These are phyloP conservation scores for Ogataea henricii DNA, from an alignment of 805 yeast species.

Conservation along the genomic window DNA sequence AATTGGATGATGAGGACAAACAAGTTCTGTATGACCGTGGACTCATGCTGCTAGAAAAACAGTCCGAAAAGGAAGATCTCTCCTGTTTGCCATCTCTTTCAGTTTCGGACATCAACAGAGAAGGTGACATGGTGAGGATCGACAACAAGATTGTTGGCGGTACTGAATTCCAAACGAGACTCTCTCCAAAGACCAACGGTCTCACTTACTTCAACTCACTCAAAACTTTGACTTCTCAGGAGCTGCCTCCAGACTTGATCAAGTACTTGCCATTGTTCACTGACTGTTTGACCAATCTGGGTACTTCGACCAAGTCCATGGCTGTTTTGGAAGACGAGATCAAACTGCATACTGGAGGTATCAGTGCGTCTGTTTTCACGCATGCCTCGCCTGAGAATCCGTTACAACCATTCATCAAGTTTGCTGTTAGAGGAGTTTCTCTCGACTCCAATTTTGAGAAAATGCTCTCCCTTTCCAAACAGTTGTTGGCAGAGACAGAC, in stretches of 20 bases:
- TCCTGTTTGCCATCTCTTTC: slow-evolving; percentile 79
- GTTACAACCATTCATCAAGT: slow-evolving; percentile 49
- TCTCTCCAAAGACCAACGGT: slow-evolving; percentile 64
- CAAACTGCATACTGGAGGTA: slow-evolving; percentile 81
- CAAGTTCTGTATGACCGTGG: slow-evolving; percentile 63
- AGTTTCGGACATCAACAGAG: slow-evolving; percentile 68
- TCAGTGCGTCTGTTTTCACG: slow-evolving; percentile 61
- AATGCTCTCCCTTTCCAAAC: slow-evolving; percentile 66
- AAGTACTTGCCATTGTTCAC: slow-evolving; percentile 76
- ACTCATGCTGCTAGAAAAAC: slow-evolving; percentile 57
- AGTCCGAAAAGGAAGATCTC: slow-evolving; percentile 68
- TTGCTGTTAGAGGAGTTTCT: slow-evolving; percentile 67
- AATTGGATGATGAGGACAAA: slow-evolving; percentile 57
- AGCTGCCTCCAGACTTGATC: slow-evolving; percentile 61
- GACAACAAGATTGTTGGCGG: slow-evolving; percentile 30
- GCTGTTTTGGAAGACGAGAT: slow-evolving; percentile 85
- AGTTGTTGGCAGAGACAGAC: slow-evolving; percentile 69
- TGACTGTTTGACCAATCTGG: slow-evolving; percentile 80
- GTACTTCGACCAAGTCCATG: slow-evolving; percentile 72
- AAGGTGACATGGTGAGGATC: slow-evolving; percentile 43
- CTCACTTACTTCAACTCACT: slow-evolving; percentile 74
- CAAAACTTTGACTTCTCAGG: slow-evolving; percentile 51
- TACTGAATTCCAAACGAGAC: slow-evolving; percentile 30
- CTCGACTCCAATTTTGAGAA: slow-evolving; percentile 62
- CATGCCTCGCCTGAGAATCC: slow-evolving; percentile 56